Base-by-base conservation (phyloP, 176 grass and related monocot genomes). In the Zea mays region DNA sequence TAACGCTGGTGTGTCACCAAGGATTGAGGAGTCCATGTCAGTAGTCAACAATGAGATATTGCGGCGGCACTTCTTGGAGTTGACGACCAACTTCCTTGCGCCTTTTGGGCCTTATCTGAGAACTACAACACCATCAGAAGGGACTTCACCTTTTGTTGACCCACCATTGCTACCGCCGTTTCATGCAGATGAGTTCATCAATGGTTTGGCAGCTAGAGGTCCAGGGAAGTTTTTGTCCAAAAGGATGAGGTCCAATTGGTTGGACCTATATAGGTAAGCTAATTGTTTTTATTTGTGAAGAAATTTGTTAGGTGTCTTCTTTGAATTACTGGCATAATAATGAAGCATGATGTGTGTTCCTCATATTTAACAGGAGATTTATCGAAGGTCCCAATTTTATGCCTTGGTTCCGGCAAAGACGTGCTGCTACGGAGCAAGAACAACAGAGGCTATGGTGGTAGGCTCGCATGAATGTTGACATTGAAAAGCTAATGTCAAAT, bases 31-130 rank as follows among this genome's bases (percentile, higher is more conserved):
- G 69, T 95, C 96, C 62, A 92, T 94, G 91, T 94, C 96, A 3
- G 89, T 99, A 33, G 96, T 92, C 67, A 99, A 99, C 62, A 99
- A 99, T 87, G 96, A 99, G 89, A 95, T 99, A 67, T 66, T 99
- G 74, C 88, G 92, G 59, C 87, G 96, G 7, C 96, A 99, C 72
- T 99, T 99, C 78, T 86, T 99, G 74, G 96, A 99, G 83, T 42
- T 99, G 52, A 99, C 92, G 0, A 95, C 91, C 17, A 99, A 99
- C 45, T 99, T 99, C 69, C 92, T 99, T n/a, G 92, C 96, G 5
- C 96, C 96, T 47, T 99, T 99, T 59, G 91, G 96, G 16, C 91
- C 91, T 0, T 99, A 95, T 65, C 83, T 99, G 71, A 95, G 96
- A 81, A 86, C 83, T 51, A 92, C 83, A 70, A 94, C 85, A 17